Evolutionary conservation across 2,329 filamentous ascomycete genomes (phyloP).

Genomic region (Ophiostoma sp.): DNA sequence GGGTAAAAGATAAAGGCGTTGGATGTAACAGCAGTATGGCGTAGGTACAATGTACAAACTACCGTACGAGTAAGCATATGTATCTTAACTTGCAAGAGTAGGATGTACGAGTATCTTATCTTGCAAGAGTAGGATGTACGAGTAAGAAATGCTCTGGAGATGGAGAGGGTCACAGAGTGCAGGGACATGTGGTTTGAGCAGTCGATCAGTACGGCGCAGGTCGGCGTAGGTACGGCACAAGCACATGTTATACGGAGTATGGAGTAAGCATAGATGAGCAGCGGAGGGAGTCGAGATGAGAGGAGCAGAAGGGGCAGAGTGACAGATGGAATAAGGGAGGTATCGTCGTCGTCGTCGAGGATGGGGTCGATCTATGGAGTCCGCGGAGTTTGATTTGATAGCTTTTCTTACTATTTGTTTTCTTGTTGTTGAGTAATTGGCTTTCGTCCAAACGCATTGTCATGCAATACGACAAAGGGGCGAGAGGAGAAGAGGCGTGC

Average conservation of each 20-base stretch:
- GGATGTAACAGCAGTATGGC: not conserved
- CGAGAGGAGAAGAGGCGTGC: not conserved
- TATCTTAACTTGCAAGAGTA: too few species aligned
- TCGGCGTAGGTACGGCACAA: not conserved
- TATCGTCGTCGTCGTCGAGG: too few species aligned
- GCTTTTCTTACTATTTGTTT: not conserved
- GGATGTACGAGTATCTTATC: too few species aligned
- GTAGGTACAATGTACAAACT: not conserved
- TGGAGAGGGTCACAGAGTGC: constrained; percentile 1
- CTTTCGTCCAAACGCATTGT: not conserved
- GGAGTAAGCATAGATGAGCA: not conserved
- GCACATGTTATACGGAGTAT: not conserved
- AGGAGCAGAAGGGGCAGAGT: not conserved
- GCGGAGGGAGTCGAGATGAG: not conserved
- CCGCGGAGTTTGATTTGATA: not conserved
- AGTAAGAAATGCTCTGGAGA: not conserved
- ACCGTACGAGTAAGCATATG: too few species aligned
- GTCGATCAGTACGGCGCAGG: not conserved
- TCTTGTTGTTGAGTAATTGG: not conserved
- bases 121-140: too few species aligned
- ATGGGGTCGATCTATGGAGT: not conserved
- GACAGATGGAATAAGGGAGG: not conserved
- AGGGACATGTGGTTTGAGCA: not conserved
- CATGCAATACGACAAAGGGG: not conserved
- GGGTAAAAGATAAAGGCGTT: not conserved